phyloP scores from a whole-genome alignment of 352 stramenopile species.

The Phytophthora chlamydospora region DNA sequence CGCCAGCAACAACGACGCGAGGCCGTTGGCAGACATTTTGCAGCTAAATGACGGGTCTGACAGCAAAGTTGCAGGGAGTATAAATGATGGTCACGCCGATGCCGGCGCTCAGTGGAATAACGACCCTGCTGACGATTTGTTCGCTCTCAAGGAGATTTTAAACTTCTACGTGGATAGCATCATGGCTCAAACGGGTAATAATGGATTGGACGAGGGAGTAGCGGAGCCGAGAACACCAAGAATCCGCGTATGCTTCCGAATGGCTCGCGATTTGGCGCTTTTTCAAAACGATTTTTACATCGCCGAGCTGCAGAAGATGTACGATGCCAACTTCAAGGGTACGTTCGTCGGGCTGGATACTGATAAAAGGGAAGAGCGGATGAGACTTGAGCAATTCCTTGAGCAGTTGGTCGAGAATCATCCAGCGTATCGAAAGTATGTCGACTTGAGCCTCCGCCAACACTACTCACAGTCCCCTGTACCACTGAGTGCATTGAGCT shows the following conservation, averaged over 20 bases:
- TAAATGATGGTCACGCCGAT: not conserved
- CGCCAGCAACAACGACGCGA: conserved; percentile 16
- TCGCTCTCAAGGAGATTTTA: conserved; percentile 22
- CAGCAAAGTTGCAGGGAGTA: not conserved
- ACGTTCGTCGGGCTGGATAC: conserved; percentile 6
- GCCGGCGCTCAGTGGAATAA: not conserved
- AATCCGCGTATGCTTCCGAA: conserved; percentile 39
- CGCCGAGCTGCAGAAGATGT: conserved; percentile 43
- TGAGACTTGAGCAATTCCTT: conserved; percentile 34
- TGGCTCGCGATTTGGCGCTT: conserved; percentile 58
- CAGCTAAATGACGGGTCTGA: conserved; percentile 6
- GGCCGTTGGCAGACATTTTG: conserved; percentile 30
- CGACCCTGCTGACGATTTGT: conserved; percentile 8
- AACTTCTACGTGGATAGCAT: conserved; percentile 21
- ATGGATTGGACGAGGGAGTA: not conserved
- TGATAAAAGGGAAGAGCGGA: conserved; percentile 18
- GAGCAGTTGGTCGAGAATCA: conserved; percentile 29
- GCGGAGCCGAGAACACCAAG: conserved; percentile 7
- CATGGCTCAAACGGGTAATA: not conserved
- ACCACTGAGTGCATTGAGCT: conserved; percentile 14
- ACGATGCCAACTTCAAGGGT: conserved; percentile 18
- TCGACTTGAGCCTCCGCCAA: conserved; percentile 2
- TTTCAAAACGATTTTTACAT: conserved; percentile 68
- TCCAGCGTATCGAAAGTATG: conserved; percentile 20
- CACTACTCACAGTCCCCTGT: not conserved